These are phyloP conservation scores for Gyromitra esculenta DNA, from an alignment of 2,329 filamentous ascomycete species.

Conservation along the genomic window DNA sequence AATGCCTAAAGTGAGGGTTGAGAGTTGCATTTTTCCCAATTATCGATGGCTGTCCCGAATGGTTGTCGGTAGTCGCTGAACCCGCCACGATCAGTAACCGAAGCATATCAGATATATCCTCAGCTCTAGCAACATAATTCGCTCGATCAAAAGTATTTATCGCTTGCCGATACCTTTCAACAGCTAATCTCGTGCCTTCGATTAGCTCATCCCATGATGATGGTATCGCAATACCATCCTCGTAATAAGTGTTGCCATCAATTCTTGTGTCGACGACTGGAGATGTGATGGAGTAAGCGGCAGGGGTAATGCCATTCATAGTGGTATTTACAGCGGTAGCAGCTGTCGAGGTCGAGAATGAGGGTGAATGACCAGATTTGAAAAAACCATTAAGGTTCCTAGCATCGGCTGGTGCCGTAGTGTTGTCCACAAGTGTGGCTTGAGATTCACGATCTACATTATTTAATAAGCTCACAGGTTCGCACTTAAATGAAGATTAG, in stretches of 20 bases:
- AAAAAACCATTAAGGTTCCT: conserved; percentile 39
- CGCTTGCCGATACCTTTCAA: conserved; percentile 90
- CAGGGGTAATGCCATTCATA: conserved; percentile 11
- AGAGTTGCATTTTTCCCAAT: conserved; percentile 97
- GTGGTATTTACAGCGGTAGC: conserved; percentile 44
- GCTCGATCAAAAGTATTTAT: conserved; percentile 83
- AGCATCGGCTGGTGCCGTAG: conserved; percentile 35
- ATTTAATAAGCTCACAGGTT: conserved; percentile 36
- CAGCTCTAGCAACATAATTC: conserved; percentile 92
- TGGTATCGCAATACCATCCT: conserved; percentile 81
- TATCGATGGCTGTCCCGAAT: conserved; percentile 98
- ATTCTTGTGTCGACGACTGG: conserved; percentile 49
- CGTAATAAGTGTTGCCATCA: conserved; percentile 72
- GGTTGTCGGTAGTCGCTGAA: conserved; percentile 97
- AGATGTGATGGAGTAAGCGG: conserved; percentile 11
- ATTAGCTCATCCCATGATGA: conserved; percentile 90
- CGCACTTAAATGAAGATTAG: conserved; percentile 6
- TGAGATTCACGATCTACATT: conserved; percentile 50
- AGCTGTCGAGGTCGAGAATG: conserved; percentile 47
- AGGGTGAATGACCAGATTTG: conserved; percentile 42
- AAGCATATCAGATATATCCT: conserved; percentile 97
- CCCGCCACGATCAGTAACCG: conserved; percentile 92
- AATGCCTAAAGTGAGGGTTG: conserved; percentile 96
- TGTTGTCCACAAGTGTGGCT: conserved; percentile 45
- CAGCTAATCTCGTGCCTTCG: conserved; percentile 88